Conservation (phyloP, 352 stramenopile species). For the Pythium plurisporium region DNA sequence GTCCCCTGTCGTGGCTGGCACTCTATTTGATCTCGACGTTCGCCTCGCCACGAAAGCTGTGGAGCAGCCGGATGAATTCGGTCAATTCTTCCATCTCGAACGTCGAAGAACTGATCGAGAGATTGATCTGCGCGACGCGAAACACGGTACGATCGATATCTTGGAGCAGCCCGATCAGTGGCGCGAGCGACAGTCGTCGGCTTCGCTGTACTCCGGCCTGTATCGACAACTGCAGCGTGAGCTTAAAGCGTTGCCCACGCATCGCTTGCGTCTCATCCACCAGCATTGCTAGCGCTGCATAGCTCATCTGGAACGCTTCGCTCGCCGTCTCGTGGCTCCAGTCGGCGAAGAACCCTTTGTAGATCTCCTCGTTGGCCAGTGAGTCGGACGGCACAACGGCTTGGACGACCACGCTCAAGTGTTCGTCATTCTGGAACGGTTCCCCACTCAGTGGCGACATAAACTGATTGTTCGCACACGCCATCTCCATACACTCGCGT, state of each 20-base stretch:
- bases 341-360: neutral
- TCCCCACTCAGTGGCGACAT: neutral
- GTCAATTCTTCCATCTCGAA: neutral
- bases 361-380: neutral
- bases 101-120: neutral
- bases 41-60: neutral
- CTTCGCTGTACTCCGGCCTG: too few species aligned
- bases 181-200: too few species aligned
- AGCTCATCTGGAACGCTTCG: neutral
- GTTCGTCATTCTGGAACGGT: neutral
- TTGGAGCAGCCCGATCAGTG: neutral
- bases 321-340: neutral
- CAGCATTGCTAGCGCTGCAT: neutral
- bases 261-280: too few species aligned
- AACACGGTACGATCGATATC: neutral
- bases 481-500: neutral
- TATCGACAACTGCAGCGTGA: too few species aligned
- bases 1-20: neutral
- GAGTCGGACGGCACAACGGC: neutral
- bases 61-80: neutral
- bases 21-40: neutral
- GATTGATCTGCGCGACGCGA: neutral
- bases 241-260: too few species aligned
- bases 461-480: neutral
- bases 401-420: neutral